These are phyloP conservation scores for Tephrocybe sp. DNA, from an alignment of 768 basidiomycete species.

Conservation along the genomic window DNA sequence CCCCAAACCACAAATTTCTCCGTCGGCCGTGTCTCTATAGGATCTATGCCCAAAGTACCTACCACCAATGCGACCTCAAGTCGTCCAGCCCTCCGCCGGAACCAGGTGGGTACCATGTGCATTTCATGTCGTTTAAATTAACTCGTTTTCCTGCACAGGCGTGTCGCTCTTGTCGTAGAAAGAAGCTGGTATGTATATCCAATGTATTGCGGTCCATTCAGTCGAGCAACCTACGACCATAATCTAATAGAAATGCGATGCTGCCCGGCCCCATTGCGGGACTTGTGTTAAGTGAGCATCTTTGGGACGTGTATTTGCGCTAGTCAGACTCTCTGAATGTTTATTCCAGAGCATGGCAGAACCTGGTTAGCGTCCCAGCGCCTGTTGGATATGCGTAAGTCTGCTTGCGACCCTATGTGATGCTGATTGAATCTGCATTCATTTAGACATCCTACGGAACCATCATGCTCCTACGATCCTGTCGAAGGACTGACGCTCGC, in stretches of 20 bases:
- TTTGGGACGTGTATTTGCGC: neutral
- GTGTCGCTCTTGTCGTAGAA: slow-evolving; percentile 77
- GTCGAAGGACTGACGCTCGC: slow-evolving; percentile 78
- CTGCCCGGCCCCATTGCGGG: slow-evolving; percentile 78
- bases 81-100: slow-evolving; percentile 71
- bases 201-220: neutral
- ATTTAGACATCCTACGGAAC: slow-evolving; percentile 76
- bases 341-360: slow-evolving; percentile 63
- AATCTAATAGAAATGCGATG: slow-evolving; percentile 75
- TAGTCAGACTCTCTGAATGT: slow-evolving; percentile 1
- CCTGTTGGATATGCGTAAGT: slow-evolving; percentile 82
- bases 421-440: slow-evolving; percentile 8
- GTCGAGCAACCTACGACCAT: neutral
- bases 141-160: slow-evolving; percentile 44
- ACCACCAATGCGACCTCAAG: slow-evolving; percentile 39
- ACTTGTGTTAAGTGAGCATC: slow-evolving; percentile 74
- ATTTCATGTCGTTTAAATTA: neutral
- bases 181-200: slow-evolving; percentile 70
- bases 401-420: slow-evolving; percentile 6
- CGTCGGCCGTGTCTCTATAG: neutral
- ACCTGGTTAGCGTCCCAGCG: slow-evolving; percentile 78
- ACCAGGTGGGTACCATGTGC: slow-evolving; percentile 50
- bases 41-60: slow-evolving; percentile 65
- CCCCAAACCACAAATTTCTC: neutral
- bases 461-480: slow-evolving; percentile 83